Evolutionary conservation across 1,139 yeast genomes (phyloP), one percentile per base, ranked within the genome.

Genomic region (Yueomyces sp.): DNA sequence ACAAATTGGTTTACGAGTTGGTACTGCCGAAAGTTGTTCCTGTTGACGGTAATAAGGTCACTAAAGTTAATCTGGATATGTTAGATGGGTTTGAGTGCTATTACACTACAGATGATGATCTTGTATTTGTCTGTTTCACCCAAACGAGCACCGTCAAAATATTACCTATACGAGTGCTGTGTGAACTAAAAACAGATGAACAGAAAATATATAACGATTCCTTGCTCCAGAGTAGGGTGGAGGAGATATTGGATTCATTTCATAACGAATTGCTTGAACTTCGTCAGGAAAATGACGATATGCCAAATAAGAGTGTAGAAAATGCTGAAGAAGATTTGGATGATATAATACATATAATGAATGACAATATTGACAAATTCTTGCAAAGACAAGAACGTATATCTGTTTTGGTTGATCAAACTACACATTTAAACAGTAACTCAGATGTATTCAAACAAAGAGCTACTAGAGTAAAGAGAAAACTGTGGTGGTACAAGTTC

Each of bases 311-410:
- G n/a, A 33, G n/a, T 31, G 36, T 39, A 4, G 9, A 45, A 4
- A 48, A 52, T 7, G 49, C 62, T 4, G 61, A 58, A 36, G 49
- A 50, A 19, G 65, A 63, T 37, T 46, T 63, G 36, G 55, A 57
- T 39, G 58, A 60, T 31, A 53, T 63, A 11, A 51, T 62, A 27
- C 72, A 70, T 42, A 63, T 80, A 41, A 79, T 80, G 86, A 73
- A 76, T 54, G 84, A 78, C 47, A 80, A 80, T 53, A 78, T 80
- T 44, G 80, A 76, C 52, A 75, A 75, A 54, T 66, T 87, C 28
- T 67, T 87, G 55, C 78, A 78, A 54, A 72, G 96, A 44, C 95
- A 95, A 9, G 96, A 86, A 54, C 72, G 84, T 45, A 76, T 87
- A 46, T 76, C 78, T 48, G 63, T 75, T 41, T 68, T 87, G 48